These are phyloP conservation scores for Magnolia sinica DNA, from an alignment of 164 flowering plant genomes.

Conservation along the genomic window DNA sequence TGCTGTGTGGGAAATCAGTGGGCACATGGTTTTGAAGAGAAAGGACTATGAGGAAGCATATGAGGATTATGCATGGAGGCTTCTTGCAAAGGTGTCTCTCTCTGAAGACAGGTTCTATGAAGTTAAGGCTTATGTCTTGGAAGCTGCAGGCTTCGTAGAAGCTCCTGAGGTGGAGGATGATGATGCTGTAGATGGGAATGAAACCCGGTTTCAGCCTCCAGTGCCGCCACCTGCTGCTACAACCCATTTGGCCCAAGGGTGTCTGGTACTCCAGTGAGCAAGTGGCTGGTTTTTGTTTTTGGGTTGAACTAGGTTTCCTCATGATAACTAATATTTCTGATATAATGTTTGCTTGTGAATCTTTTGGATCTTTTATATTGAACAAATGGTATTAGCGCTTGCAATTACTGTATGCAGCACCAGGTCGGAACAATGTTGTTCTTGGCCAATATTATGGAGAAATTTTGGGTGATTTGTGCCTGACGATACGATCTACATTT, in stretches of 20 bases:
- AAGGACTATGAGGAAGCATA: conserved; percentile 70
- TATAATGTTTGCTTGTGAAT: neutral
- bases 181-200: conserved; percentile 15
- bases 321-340: neutral
- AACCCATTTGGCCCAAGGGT: conserved; percentile 20
- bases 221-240: neutral
- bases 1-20: conserved; percentile 91
- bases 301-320: neutral
- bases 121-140: conserved; percentile 54
- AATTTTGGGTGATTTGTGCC: neutral
- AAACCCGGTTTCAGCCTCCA: conserved; percentile 13
- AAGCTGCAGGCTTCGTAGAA: conserved; percentile 37
- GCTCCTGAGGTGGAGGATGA: conserved; percentile 11
- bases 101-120: conserved; percentile 68
- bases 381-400: neutral
- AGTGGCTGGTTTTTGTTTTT: neutral
- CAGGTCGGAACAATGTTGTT: neutral
- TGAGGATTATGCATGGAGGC: conserved; percentile 67
- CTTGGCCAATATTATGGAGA: neutral
- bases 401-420: neutral
- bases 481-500: neutral
- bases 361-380: neutral
- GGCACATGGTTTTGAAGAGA: conserved; percentile 84
- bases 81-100: conserved; percentile 82
- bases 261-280: conserved; percentile 29